Evolutionary conservation across 257 asterid species (phyloP).

Genomic region (Thymus quinquecostatus): DNA sequence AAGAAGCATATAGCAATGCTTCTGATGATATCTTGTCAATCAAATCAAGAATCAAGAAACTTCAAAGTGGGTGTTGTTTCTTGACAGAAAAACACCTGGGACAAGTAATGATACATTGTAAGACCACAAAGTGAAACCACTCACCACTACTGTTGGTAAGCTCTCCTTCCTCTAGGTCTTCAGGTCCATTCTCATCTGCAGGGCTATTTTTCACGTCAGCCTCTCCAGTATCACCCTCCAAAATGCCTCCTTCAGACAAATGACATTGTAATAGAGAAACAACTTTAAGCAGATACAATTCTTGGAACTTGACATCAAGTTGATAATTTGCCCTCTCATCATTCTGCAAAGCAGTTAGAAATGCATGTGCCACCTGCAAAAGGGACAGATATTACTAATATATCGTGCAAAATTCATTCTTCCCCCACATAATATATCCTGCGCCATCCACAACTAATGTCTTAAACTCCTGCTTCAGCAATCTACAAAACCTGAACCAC

Average conservation of each 20-base stretch:
- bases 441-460: conserved; percentile 15
- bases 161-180: conserved; percentile 97
- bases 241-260: conserved; percentile 85
- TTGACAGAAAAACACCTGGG: neutral
- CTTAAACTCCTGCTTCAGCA: conserved; percentile 14
- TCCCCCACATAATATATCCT: neutral
- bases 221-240: conserved; percentile 50
- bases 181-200: conserved; percentile 46
- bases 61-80: neutral
- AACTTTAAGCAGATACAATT: conserved; percentile 79
- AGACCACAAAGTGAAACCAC: conserved; percentile 30
- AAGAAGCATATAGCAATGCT: conserved; percentile 3
- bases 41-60: conserved; percentile 17
- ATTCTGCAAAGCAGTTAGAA: conserved; percentile 87
- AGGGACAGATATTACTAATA: conserved; percentile 11
- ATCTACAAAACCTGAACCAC: conserved; percentile 21
- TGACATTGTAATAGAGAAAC: conserved; percentile 92
- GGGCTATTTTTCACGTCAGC: conserved; percentile 39
- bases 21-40: conserved; percentile 15
- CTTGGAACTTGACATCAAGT: conserved; percentile 98
- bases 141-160: conserved; percentile 80
- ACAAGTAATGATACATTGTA: conserved; percentile 17
- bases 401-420: conserved; percentile 22
- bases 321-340: conserved; percentile 97
- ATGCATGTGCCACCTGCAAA: conserved; percentile 87